phyloP scores from a whole-genome alignment of 2,329 filamentous ascomycete genomes.

The Didymella sp. region DNA sequence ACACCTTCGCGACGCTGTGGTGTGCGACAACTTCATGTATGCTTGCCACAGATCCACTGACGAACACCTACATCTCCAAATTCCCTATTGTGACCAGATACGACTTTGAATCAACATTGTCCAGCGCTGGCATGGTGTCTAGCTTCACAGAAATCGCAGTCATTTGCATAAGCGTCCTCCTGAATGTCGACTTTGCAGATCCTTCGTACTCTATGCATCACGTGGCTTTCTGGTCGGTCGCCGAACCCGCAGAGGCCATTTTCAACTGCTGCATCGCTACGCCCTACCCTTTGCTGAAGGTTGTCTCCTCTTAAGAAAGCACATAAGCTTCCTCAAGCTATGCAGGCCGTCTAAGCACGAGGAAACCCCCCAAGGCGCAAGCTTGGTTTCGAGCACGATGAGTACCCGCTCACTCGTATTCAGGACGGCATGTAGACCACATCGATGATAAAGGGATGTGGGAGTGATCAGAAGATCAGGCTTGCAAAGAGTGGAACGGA shows the following conservation, averaged over 20 bases:
- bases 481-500: no score
- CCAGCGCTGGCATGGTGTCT: background rate
- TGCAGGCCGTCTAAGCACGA: no score
- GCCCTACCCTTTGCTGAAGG: no score
- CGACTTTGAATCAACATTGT: background rate
- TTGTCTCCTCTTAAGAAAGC: no score
- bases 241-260: background rate
- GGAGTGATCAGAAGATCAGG: no score
- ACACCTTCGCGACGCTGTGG: background rate
- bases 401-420: no score
- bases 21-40: background rate
- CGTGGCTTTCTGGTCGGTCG: background rate
- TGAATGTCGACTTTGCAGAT: background rate
- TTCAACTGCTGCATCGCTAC: background rate
- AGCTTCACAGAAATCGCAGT: background rate
- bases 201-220: background rate
- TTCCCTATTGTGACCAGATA: background rate
- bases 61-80: background rate
- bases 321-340: no score
- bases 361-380: no score
- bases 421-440: no score
- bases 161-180: background rate
- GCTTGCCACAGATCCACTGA: background rate
- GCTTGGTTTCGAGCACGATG: no score
- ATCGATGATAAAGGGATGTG: no score